These are phyloP conservation scores for Plantago coronopus DNA, from an alignment of 305 asterid species.

Conservation along the genomic window DNA sequence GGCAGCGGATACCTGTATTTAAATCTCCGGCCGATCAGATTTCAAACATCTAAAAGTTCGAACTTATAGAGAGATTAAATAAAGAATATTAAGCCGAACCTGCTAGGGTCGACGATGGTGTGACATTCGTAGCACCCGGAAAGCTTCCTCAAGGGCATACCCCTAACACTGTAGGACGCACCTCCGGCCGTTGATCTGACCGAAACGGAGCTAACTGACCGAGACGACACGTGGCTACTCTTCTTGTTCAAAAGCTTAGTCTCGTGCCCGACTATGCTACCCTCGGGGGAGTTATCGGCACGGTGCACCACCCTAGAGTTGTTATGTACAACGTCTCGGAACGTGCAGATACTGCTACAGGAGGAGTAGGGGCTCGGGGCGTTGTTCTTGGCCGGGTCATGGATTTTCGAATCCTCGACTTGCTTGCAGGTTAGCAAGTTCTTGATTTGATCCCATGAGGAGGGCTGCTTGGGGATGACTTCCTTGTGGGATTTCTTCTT, in stretches of 20 bases:
- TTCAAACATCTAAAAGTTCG: too few species aligned
- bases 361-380: conserved; percentile 25
- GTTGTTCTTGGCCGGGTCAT: conserved; percentile 51
- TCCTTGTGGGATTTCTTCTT: conserved; percentile 36
- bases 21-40: too few species aligned
- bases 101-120: conserved; percentile 65
- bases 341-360: conserved; percentile 57
- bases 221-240: conserved; percentile 33
- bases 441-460: conserved; percentile 89
- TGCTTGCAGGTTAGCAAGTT: conserved; percentile 74
- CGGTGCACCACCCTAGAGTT: conserved; percentile 67
- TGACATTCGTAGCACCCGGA: conserved; percentile 92
- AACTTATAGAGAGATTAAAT: too few species aligned
- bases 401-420: conserved; percentile 50
- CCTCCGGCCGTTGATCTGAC: conserved; percentile 30
- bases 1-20: conserved; percentile 63
- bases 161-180: conserved; percentile 38
- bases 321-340: conserved; percentile 55
- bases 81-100: conserved; percentile 33
- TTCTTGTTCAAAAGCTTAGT: conserved; percentile 48
- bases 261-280: conserved; percentile 53
- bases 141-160: conserved; percentile 74
- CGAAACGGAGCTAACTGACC: conserved; percentile 28
- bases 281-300: conserved; percentile 70
- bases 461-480: conserved; percentile 25